Evolutionary conservation across 2,329 filamentous ascomycete species (phyloP).

Genomic region (Arthrobotrys megalospora): DNA sequence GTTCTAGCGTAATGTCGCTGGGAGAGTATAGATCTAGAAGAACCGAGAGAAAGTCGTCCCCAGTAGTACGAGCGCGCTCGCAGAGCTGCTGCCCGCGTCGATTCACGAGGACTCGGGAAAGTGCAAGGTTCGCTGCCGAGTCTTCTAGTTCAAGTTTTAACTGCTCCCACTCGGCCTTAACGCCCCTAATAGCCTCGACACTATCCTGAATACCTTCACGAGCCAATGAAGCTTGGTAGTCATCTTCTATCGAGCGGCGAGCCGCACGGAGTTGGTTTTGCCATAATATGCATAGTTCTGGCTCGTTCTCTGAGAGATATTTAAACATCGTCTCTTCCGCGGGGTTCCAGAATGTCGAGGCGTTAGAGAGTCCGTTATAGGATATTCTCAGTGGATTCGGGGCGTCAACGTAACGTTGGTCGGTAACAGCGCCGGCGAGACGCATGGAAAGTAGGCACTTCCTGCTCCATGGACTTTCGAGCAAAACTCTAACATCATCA

Average conservation of each 20-base stretch:
- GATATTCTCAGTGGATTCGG: conserved; percentile 28
- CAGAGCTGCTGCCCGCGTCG: conserved; percentile 1
- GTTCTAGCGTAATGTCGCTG: conserved; percentile 34
- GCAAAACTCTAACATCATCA: conserved; percentile 5
- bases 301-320: conserved; percentile 17
- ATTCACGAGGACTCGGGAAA: conserved; percentile 32
- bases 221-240: conserved; percentile 17
- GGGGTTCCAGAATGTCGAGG: not conserved
- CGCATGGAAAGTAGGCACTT: conserved; percentile 41
- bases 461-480: conserved; percentile 31
- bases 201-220: conserved; percentile 24
- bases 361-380: not conserved
- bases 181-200: conserved; percentile 4
- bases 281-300: conserved; percentile 24
- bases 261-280: conserved; percentile 6
- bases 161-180: conserved; percentile 32
- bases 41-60: conserved; percentile 20
- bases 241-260: conserved; percentile 28
- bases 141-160: conserved; percentile 37
- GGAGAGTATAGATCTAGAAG: conserved; percentile 19
- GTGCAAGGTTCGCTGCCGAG: conserved; percentile 43
- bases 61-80: conserved; percentile 22
- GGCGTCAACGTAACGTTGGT: conserved; percentile 34
- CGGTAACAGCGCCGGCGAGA: conserved; percentile 23
- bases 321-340: conserved; percentile 24